Conservation (phyloP, 805 yeast species). For the Teunomyces stri region DNA sequence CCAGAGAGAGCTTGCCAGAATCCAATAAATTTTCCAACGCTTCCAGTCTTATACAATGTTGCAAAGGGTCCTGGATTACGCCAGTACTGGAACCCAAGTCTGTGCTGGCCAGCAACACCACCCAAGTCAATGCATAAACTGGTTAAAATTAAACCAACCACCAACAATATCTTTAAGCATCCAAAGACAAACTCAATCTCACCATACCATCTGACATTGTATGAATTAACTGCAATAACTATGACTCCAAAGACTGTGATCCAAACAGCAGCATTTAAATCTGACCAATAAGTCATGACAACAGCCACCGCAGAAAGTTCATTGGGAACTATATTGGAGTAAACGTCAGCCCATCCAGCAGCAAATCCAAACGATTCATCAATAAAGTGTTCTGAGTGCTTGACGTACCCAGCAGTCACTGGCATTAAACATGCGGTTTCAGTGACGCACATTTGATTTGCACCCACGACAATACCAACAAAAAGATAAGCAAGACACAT, state of each 20-base stretch:
- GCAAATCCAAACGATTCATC: slow-evolving; percentile 49
- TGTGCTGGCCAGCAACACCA: slow-evolving; percentile 22
- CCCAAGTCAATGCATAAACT: slow-evolving; percentile 23
- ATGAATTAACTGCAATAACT: slow-evolving; percentile 32
- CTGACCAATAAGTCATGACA: slow-evolving; percentile 45
- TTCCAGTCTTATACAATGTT: slow-evolving; percentile 12
- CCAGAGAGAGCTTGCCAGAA: slow-evolving; percentile 34
- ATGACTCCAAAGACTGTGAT: slow-evolving; percentile 41
- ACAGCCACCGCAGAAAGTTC: slow-evolving; percentile 50
- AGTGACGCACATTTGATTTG: slow-evolving; percentile 39
- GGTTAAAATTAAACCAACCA: slow-evolving; percentile 19
- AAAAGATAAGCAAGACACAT: slow-evolving; percentile 48
- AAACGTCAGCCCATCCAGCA: slow-evolving; percentile 44
- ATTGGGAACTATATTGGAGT: slow-evolving; percentile 33
- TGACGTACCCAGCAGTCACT: slow-evolving; percentile 32
- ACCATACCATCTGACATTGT: slow-evolving; percentile 38
- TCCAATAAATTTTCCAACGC: slow-evolving; percentile 19
- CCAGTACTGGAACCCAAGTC: slow-evolving; percentile 41
- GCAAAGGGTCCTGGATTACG: slow-evolving; percentile 35
- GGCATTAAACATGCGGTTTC: slow-evolving; percentile 40
- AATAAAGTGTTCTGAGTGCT: slow-evolving; percentile 36
- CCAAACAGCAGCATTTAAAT: slow-evolving; percentile 44
- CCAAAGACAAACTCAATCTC: slow-evolving; percentile 29
- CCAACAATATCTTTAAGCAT: slow-evolving; percentile 20
- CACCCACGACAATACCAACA: slow-evolving; percentile 43